Base-by-base conservation (phyloP, 2,329 filamentous ascomycete genomes). In the Penicillium sp. region DNA sequence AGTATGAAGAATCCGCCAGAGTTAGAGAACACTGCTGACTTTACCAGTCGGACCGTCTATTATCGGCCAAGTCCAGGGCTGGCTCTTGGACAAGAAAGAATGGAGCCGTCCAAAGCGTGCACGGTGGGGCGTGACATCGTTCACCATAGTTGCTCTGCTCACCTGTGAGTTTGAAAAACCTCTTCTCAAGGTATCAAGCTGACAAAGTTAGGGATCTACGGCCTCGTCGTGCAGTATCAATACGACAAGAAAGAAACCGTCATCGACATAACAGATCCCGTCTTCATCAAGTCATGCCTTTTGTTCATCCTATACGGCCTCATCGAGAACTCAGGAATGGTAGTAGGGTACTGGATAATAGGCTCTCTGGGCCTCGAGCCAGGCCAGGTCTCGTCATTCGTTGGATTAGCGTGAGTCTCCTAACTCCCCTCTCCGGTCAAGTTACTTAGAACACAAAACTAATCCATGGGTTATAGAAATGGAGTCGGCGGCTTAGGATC, bases 211-310 rank as follows among this genome's bases (percentile, higher is more conserved):
- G 45, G 45, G 52, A 48, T 55, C 28, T 55, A 30, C 12, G 52
- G 45, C 12, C 45, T 55, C 21, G 20, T 55, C 14, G 52, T 48
- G 16, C 52, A 55, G 30, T 55, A 49, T 49, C 45, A 55, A 48
- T 49, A 48, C 26, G 43, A 47, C 12, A 38, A 55, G 14, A 14
- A 30, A 26, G 24, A 21, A 1, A 48, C 33, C 6, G 20, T n/a
- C 5, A 55, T 55, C 26, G 45, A 55, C 14, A 55, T 49, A 20
- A 40, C 26, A 2, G 45, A 55, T 24, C 18, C 45, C 11, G 45
- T 49, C 45, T 42, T 55, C 23, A 33, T 21, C 30, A 55, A 55
- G 23, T 49, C 52, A 38, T 21, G 33, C 5, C 33, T 49, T 21
- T 30, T 55, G 21, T 55, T 54, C 21, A 49, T 49, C 30, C 33